A percentile compares a stretch with the other conserved stretches of the same genome.
phyloP scores from a whole-genome alignment of 2,329 filamentous ascomycete genomes.

The Cladosporium oxysporum region DNA sequence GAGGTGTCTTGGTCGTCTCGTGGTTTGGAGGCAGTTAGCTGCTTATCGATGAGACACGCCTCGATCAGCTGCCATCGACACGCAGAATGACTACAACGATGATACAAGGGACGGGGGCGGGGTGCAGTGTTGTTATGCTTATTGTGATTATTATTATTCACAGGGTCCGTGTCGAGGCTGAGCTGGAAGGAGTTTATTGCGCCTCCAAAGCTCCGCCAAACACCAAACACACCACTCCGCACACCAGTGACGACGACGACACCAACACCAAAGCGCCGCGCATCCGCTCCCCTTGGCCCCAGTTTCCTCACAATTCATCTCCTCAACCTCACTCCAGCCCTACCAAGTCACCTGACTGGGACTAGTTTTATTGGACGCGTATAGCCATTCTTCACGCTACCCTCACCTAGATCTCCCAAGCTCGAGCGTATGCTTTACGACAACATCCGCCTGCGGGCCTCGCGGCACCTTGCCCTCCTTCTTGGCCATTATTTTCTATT shows the following conservation, averaged over 20 bases:
- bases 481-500: neutral
- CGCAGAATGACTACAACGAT: neutral
- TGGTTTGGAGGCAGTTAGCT: neutral
- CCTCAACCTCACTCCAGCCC: slow-evolving; percentile 1
- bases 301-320: neutral
- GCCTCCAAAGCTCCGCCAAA: neutral
- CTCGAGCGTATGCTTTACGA: neutral
- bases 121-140: neutral
- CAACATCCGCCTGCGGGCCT: neutral
- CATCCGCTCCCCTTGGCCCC: neutral
- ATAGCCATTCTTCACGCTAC: neutral
- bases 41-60: slow-evolving; percentile 7
- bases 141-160: neutral
- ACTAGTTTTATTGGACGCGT: neutral
- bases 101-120: neutral
- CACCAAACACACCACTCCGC: neutral
- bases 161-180: slow-evolving; percentile 6
- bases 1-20: neutral
- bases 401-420: neutral
- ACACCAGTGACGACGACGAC: slow-evolving; percentile 7
- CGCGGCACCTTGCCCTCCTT: neutral
- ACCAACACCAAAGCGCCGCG: neutral
- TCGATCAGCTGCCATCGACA: neutral
- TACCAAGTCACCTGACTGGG: neutral
- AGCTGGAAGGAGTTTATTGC: neutral